phyloP scores from a whole-genome alignment of 2,329 filamentous ascomycete species.

The Phyllosticta citrichinensis region DNA sequence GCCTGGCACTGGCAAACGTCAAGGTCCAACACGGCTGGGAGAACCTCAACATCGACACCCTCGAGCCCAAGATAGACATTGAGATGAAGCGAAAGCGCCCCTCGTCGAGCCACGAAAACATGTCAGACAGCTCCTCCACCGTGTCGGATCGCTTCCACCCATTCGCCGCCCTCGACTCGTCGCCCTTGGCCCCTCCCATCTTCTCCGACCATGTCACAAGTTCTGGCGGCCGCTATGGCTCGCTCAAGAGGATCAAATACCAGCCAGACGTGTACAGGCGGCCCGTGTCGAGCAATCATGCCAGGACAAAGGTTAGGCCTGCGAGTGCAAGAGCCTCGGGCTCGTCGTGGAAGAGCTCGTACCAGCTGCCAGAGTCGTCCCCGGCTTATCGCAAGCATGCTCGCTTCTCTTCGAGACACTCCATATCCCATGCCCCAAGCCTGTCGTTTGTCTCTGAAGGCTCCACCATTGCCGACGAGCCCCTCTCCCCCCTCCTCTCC shows the following conservation, averaged over 20 bases:
- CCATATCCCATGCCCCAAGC: conserved; percentile 56
- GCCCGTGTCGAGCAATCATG: conserved; percentile 43
- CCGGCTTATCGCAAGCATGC: conserved; percentile 70
- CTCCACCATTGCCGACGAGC: conserved; percentile 56
- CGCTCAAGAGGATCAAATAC: conserved; percentile 27
- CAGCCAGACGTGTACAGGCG: conserved; percentile 21
- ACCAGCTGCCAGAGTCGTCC: conserved; percentile 74
- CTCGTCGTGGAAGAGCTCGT: conserved; percentile 63
- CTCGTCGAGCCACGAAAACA: conserved; percentile 56
- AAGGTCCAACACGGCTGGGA: conserved; percentile 96
- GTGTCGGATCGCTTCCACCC: conserved; percentile 71
- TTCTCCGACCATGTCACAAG: conserved; percentile 76
- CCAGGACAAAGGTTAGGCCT: conserved; percentile 56
- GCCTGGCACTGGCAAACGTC: conserved; percentile 89
- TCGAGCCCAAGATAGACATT: conserved; percentile 76
- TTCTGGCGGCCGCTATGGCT: conserved; percentile 48
- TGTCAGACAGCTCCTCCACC: conserved; percentile 80
- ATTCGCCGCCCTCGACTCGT: conserved; percentile 63
- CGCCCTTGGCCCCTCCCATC: conserved; percentile 69
- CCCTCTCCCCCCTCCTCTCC: conserved; percentile 47
- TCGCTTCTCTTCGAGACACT: conserved; percentile 48
- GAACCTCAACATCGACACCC: conserved; percentile 72
- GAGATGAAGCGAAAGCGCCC: conserved; percentile 65
- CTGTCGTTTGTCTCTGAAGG: conserved; percentile 70
- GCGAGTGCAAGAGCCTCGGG: conserved; percentile 42